Percentiles rank a stretch among this genome's conserved stretches.
Conservation (phyloP, 2,329 filamentous ascomycete species). For the Ophiostoma sp. region DNA sequence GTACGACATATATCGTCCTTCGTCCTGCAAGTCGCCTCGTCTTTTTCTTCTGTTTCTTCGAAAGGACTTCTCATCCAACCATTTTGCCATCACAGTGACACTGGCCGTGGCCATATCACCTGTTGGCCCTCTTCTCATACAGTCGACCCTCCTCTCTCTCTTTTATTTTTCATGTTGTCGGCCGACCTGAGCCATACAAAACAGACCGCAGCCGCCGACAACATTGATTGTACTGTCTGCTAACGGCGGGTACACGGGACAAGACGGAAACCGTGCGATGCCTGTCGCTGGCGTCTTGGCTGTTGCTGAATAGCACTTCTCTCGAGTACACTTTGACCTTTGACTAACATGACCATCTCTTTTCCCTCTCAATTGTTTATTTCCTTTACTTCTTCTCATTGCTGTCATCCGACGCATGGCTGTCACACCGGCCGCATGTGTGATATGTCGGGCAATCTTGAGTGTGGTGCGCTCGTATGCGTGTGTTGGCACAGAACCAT, state of each 20-base stretch:
- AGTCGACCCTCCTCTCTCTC: too few species aligned
- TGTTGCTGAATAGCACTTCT: not conserved
- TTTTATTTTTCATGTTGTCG: not conserved
- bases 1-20: not conserved
- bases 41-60: not conserved
- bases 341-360: not conserved
- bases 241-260: constrained; percentile 6
- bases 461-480: not conserved
- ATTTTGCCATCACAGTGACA: not conserved
- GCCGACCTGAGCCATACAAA: not conserved
- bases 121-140: not conserved
- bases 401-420: constrained; percentile 32
- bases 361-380: not conserved
- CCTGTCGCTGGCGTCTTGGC: not conserved
- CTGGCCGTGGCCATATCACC: not conserved
- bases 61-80: not conserved
- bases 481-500: constrained; percentile 4
- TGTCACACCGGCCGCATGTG: constrained; percentile 48
- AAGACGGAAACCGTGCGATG: not conserved
- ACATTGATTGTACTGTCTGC: not conserved
- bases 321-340: not conserved
- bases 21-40: not conserved
- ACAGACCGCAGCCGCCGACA: constrained; percentile 3
- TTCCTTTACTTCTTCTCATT: not conserved
- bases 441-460: constrained; percentile 13